phyloP scores from a whole-genome alignment of 257 asterid genomes.

The Cinchona pubescens region DNA sequence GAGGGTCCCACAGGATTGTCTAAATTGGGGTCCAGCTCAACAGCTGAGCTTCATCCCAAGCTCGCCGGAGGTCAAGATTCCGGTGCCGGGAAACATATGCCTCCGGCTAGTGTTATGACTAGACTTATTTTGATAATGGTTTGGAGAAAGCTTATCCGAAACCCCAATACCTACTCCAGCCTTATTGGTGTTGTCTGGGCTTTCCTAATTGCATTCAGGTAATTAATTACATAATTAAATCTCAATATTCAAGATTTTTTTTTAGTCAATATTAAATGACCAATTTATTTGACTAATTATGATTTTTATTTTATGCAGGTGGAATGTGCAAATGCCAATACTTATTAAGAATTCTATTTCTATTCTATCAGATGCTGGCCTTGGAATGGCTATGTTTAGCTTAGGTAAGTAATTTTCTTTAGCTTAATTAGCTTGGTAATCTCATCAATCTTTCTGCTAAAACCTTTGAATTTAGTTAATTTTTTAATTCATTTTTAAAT shows the following conservation, averaged over 20 bases:
- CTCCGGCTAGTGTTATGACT: slow-evolving; percentile 98
- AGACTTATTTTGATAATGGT: slow-evolving; percentile 95
- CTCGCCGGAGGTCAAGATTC: slow-evolving; percentile 34
- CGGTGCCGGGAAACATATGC: slow-evolving; percentile 69
- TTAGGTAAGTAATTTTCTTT: slow-evolving; percentile 53
- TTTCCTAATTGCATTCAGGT: slow-evolving; percentile 66
- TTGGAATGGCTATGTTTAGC: slow-evolving; percentile 99
- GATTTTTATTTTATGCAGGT: slow-evolving; percentile 47
- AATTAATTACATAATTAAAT: background rate
- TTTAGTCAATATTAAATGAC: background rate
- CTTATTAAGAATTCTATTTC: slow-evolving; percentile 62
- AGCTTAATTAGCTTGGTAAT: too few relatives aligned
- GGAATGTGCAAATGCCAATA: slow-evolving; percentile 84
- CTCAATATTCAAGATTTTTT: slow-evolving; percentile 9
- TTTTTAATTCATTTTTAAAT: too few relatives aligned
- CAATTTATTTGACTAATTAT: background rate
- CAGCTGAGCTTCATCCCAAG: slow-evolving; percentile 50
- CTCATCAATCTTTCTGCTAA: too few relatives aligned
- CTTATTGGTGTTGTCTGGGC: slow-evolving; percentile 94
- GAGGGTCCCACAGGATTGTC: slow-evolving; percentile 51
- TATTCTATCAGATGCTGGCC: slow-evolving; percentile 91
- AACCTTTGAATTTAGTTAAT: too few relatives aligned
- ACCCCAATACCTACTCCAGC: slow-evolving; percentile 96
- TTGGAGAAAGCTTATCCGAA: slow-evolving; percentile 97
- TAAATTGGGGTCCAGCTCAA: slow-evolving; percentile 53